Conservation (phyloP, 345 rosid species). For the Populus deltoides region DNA sequence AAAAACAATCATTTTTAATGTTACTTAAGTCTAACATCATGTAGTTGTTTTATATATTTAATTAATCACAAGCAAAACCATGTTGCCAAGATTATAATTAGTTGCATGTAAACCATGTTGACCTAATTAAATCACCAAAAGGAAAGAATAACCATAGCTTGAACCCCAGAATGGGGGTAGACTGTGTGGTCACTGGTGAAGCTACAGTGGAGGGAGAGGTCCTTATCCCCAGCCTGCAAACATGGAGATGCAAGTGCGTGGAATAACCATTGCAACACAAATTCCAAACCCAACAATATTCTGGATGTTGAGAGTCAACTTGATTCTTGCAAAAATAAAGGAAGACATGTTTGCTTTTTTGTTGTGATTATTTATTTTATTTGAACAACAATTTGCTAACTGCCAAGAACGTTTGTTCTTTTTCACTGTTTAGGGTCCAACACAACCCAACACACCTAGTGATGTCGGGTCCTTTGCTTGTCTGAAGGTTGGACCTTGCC, state of each 20-base stretch:
- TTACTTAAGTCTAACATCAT: too few species aligned
- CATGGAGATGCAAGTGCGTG: neutral
- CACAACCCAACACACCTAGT: neutral
- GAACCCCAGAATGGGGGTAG: too few species aligned
- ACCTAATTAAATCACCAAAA: too few species aligned
- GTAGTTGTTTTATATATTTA: too few species aligned
- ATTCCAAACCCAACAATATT: neutral
- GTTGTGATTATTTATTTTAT: neutral
- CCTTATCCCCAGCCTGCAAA: neutral
- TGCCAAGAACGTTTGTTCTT: neutral
- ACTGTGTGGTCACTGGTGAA: too few species aligned
- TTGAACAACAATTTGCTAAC: neutral
- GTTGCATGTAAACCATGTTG: too few species aligned
- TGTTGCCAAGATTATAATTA: too few species aligned
- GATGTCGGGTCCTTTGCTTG: neutral
- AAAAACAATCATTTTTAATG: too few species aligned
- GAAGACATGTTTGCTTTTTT: neutral
- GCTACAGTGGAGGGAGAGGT: too few species aligned
- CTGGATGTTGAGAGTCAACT: neutral
- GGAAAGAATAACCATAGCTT: too few species aligned
- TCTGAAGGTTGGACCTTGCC: conserved; percentile 2
- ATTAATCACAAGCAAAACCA: too few species aligned
- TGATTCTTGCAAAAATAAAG: neutral
- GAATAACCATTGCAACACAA: neutral
- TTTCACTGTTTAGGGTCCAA: neutral